phyloP scores from a whole-genome alignment of 305 asterid species.

The Solanum hybrid region DNA sequence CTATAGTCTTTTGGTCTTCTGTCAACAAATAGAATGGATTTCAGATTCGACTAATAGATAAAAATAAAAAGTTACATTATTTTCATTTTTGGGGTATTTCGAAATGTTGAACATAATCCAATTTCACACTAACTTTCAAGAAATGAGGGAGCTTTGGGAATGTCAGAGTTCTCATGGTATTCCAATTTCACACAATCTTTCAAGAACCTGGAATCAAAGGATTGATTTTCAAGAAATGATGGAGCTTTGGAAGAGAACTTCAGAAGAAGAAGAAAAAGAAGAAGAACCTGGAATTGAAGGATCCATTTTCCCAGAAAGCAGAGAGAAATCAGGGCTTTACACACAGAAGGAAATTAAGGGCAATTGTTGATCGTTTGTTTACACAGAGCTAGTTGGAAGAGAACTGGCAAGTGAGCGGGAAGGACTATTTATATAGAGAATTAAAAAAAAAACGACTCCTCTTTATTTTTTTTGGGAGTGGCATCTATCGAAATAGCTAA shows the following conservation, averaged over 20 bases:
- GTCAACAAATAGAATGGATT: background rate
- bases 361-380: background rate
- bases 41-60: background rate
- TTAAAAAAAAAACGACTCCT: too few relatives aligned
- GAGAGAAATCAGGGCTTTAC: background rate
- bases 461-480: background rate
- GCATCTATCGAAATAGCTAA: background rate
- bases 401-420: background rate
- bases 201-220: background rate
- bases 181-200: background rate
- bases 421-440: background rate
- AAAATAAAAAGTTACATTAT: background rate
- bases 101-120: background rate
- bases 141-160: background rate
- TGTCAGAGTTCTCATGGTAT: background rate
- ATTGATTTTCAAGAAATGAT: background rate
- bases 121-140: background rate
- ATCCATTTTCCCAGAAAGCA: background rate
- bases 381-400: background rate
- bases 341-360: background rate
- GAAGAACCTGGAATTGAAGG: background rate
- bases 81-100: background rate
- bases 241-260: background rate
- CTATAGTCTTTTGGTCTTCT: background rate
- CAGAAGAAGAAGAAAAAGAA: background rate